Percentiles rank a stretch among this genome's conserved stretches.
phyloP scores from a whole-genome alignment of 2,329 filamentous ascomycete species.

The Metarhizium humberi region DNA sequence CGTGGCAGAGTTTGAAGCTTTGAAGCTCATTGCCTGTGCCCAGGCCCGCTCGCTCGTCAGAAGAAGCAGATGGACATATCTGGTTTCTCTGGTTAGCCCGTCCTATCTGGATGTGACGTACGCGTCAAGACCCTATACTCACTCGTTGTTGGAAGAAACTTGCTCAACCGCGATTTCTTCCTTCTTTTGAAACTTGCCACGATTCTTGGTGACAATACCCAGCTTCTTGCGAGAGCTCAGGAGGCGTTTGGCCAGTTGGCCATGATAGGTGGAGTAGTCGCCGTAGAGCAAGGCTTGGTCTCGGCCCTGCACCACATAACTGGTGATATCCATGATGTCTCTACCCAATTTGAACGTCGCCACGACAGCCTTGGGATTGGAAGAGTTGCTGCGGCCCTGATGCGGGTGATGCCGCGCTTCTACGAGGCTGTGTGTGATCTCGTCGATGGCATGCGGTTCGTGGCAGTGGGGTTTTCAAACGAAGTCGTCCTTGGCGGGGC shows the following conservation, averaged over 20 bases:
- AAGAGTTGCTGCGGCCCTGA: background rate
- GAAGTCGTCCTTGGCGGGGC: background rate
- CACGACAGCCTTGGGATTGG: background rate
- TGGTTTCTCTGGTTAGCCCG: conserved; percentile 23
- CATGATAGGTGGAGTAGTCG: conserved; percentile 79
- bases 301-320: conserved; percentile 67
- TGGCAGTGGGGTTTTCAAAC: background rate
- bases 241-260: conserved; percentile 69
- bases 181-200: conserved; percentile 74
- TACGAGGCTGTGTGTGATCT: background rate
- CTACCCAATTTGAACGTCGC: conserved; percentile 3
- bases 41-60: conserved; percentile 84
- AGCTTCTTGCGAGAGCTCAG: conserved; percentile 79
- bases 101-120: conserved; percentile 3
- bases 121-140: background rate
- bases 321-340: conserved; percentile 74
- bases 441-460: conserved; percentile 1
- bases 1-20: conserved; percentile 69
- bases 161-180: conserved; percentile 63
- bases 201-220: conserved; percentile 72
- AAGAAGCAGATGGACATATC: conserved; percentile 69
- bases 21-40: conserved; percentile 95
- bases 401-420: background rate
- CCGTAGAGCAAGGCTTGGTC: conserved; percentile 80
- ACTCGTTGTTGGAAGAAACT: conserved; percentile 35